Evolutionary conservation across 2,329 filamentous ascomycete species (phyloP), one percentile per base, ranked within the genome.

Genomic region (Diaporthe aspalathi): DNA sequence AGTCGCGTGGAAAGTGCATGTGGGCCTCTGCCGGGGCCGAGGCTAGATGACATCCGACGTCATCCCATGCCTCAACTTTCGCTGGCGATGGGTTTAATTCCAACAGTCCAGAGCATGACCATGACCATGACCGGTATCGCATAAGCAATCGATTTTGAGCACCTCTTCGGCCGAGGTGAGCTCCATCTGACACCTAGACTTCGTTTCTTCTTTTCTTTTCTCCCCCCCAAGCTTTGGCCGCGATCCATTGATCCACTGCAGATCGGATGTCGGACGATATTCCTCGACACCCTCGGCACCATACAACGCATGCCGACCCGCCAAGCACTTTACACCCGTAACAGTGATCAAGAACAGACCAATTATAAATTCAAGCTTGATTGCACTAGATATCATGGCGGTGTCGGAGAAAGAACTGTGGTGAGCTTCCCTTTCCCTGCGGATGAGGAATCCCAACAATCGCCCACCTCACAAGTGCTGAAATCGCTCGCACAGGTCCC

Each of bases 341-440:
- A 9, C 40, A 12, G 29, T 63, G 24, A 35, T 63, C 11, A 6
- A 22, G 16, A 22, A 32, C 40, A 29, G 17, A 54, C 27, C 52
- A n/a, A 54, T 27, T 20, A 27, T 54, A 35, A 4, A 35, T 29
- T 35, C 40, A 57, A 27, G 27, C 20, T 52, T 24, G 22, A 17
- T 20, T 12, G 12, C n/a, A 27, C 49, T 11, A 6, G 29, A n/a
- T 7, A 56, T 2, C 11, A 72, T 72, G 70, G 50, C 40, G 22
- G 17, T 32, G 29, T 57, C 66, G 38, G 70, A 66, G 11, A 24
- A 66, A 53, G 70, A 72, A 27, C 29, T 63, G n/a, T 72, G 70
- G 70, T 72, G 50, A 27, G 70, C 27, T 32, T 16, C 3, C 29
- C 32, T 29, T 14, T 66, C 35, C 7, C 14, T 27, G 12, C 35